Evolutionary conservation across 1,284 basidiomycete species (phyloP), one percentile per base, ranked within the genome.

Genomic region (Xerocomus nothofagi): DNA sequence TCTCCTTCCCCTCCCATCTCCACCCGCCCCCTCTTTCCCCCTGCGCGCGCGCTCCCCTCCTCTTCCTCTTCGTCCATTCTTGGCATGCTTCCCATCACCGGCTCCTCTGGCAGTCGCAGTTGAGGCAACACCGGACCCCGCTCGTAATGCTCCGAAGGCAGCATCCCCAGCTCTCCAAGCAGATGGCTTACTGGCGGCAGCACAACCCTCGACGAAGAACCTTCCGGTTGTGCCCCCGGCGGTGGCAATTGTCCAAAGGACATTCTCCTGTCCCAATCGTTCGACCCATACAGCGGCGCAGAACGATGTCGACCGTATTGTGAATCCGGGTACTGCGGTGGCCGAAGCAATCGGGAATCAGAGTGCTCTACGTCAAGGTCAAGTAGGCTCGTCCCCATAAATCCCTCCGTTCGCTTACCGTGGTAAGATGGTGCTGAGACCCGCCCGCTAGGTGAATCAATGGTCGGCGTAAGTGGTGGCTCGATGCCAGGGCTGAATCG

Each of bases 181-280:
- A 70, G 41, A 39, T 62, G 46, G 17, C 61, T 54, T 29, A 66
- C 65, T 17, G 64, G 61, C 12, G 64, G 68, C 2, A 66, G 51
- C 36, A 69, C 54, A 1, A 68, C 53, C 52, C 54, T 44, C n/a
- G 59, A 59, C 32, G 59, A 54, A 2, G 53, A 41, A 11, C 53
- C 63, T 32, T 61, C 65, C 3, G 30, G 40, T 8, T 43, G 50
- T 14, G 26, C 38, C n/a, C 50, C 51, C 2, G 54, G 52, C 9
- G 29, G 39, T 15, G 63, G 46, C 26, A 53, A 15, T 14, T 30
- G 48, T 2, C 62, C 61, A 51, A 65, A 68, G 18, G 66, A 67
- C 41, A 32, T 17, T 12, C 56, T 37, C 17, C 54, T 49, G 12
- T 61, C 57, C 53, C 64, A 54, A 1, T 66, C 66, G 14, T 58